phyloP scores from a whole-genome alignment of 164 flowering plant species.

The Vitis riparia region DNA sequence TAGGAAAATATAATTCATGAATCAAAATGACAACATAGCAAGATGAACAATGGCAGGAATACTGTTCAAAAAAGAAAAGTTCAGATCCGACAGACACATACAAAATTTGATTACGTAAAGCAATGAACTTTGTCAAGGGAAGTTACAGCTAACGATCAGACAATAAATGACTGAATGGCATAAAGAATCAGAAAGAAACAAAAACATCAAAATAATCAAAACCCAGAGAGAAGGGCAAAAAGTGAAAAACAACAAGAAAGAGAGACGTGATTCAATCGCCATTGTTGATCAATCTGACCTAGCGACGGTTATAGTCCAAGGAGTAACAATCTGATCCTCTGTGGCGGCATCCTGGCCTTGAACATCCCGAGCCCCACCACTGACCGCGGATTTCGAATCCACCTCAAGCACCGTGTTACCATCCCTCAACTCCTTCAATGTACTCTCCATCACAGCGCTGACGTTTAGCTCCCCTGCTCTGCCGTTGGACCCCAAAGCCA shows the following conservation, averaged over 20 bases:
- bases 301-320: slow-evolving; percentile 44
- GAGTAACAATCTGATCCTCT: slow-evolving; percentile 40
- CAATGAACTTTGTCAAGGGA: no score
- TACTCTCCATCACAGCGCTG: slow-evolving; percentile 30
- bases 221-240: background rate
- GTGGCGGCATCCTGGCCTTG: slow-evolving; percentile 41
- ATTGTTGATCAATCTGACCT: slow-evolving; percentile 20
- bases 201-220: background rate
- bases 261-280: background rate
- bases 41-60: no score
- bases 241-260: background rate
- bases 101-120: no score
- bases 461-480: slow-evolving; percentile 23
- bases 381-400: slow-evolving; percentile 27
- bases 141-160: no score
- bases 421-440: slow-evolving; percentile 29
- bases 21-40: no score
- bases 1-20: no score
- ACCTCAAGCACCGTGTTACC: slow-evolving; percentile 15
- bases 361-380: slow-evolving; percentile 33
- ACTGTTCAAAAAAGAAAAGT: no score
- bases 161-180: no score
- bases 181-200: background rate
- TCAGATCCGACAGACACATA: no score
- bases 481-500: slow-evolving; percentile 24